phyloP scores from a whole-genome alignment of 1,139 yeast species.

The Saccharomyces hybrid region DNA sequence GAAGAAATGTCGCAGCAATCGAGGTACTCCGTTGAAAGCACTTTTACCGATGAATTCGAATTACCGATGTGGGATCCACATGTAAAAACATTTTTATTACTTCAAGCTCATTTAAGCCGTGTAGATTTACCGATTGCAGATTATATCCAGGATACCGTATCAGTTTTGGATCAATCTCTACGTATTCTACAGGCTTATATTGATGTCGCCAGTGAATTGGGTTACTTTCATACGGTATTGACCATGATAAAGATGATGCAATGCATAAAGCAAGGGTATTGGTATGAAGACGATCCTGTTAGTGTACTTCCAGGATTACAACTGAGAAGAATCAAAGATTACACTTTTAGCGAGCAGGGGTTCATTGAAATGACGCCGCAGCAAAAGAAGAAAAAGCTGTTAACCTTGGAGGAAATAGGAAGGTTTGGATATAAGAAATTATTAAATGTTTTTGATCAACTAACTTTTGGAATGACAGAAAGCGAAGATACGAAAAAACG shows the following conservation, averaged over 20 bases:
- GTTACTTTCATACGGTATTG: constrained; percentile 54
- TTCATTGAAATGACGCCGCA: constrained; percentile 1
- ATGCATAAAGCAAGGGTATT: constrained; percentile 78
- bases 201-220: constrained; percentile 82
- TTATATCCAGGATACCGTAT: constrained; percentile 86
- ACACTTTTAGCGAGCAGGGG: constrained; percentile 26
- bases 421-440: constrained; percentile 20
- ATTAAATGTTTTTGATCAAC: constrained; percentile 7
- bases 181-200: constrained; percentile 91
- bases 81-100: constrained; percentile 73
- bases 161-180: constrained; percentile 87
- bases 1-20: constrained; percentile 79
- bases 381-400: constrained; percentile 8
- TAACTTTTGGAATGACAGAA: constrained; percentile 12
- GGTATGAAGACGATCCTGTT: constrained; percentile 75
- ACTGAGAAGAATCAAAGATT: constrained; percentile 30
- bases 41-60: constrained; percentile 36
- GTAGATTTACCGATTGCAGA: constrained; percentile 90
- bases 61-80: constrained; percentile 93
- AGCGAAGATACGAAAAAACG: constrained; percentile 27
- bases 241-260: constrained; percentile 67
- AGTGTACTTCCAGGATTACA: constrained; percentile 64
- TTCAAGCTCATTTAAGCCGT: constrained; percentile 82
- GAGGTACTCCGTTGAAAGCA: constrained; percentile 55
- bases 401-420: constrained; percentile 31